Conservation (phyloP, 495 filamentous ascomycete species). For the Tuber magnatum region DNA sequence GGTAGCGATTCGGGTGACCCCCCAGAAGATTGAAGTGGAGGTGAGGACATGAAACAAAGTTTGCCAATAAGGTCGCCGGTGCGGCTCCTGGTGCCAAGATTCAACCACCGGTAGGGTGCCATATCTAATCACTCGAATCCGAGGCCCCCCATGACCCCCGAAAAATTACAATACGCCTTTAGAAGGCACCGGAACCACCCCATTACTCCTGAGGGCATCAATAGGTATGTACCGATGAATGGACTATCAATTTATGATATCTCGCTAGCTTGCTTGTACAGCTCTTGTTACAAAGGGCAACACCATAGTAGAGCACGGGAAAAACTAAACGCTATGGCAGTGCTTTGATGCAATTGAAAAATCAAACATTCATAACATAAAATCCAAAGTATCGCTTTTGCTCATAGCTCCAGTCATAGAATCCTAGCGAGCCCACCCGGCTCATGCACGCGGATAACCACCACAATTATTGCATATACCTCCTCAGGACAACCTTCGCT, state of each 20-base stretch:
- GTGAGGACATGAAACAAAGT: constrained; percentile 34
- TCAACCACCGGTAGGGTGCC: background rate
- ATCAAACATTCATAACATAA: background rate
- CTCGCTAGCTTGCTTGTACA: background rate
- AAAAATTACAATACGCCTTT: background rate
- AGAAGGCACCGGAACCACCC: background rate
- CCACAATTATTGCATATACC: constrained; percentile 34
- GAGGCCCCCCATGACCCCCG: background rate
- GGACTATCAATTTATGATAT: background rate
- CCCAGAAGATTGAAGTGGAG: constrained; percentile 46
- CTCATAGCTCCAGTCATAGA: background rate
- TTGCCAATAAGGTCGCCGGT: constrained; percentile 10
- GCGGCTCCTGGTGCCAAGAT: constrained; percentile 24
- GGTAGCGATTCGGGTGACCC: constrained; percentile 43
- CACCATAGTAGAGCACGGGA: background rate
- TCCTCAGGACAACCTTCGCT: constrained; percentile 31
- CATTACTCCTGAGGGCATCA: background rate
- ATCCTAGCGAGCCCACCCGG: background rate
- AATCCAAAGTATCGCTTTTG: background rate
- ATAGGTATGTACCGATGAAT: background rate
- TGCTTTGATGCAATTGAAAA: background rate
- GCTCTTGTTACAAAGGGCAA: background rate
- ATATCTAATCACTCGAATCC: background rate
- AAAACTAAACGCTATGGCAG: background rate
- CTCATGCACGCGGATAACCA: background rate